Evolutionary conservation across 2,329 filamentous ascomycete genomes (phyloP).

Genomic region (Colletotrichum australisinense): DNA sequence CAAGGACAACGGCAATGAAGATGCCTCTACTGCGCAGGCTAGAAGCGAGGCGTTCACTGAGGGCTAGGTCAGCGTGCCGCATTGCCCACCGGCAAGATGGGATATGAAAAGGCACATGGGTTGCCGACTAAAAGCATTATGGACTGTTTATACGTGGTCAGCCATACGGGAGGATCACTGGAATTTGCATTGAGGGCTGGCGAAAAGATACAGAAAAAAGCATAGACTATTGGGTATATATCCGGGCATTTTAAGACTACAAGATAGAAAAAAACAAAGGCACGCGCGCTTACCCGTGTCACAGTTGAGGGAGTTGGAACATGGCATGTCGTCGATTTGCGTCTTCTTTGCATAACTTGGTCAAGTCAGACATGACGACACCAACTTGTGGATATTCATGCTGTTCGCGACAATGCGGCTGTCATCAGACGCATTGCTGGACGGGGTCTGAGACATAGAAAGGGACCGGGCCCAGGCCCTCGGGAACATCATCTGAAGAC

Average conservation of each 20-base stretch:
- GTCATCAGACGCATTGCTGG: not conserved
- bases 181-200: slow-evolving; percentile 11
- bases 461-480: not conserved
- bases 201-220: slow-evolving; percentile 20
- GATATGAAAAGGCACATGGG: slow-evolving; percentile 3
- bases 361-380: not conserved
- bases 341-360: not conserved
- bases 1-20: slow-evolving; percentile 47
- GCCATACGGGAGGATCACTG: slow-evolving; percentile 14
- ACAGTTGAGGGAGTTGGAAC: not conserved
- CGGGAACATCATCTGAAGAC: not conserved
- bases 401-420: not conserved
- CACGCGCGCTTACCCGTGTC: not conserved
- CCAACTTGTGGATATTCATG: not conserved
- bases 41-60: slow-evolving; percentile 55
- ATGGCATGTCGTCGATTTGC: not conserved
- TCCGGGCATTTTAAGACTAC: slow-evolving; percentile 19
- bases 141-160: slow-evolving; percentile 18
- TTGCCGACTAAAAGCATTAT: slow-evolving; percentile 9
- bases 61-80: slow-evolving; percentile 40
- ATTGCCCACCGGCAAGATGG: not conserved
- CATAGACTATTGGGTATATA: slow-evolving; percentile 27
- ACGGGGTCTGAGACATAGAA: not conserved
- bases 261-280: slow-evolving; percentile 6
- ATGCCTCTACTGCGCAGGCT: slow-evolving; percentile 44